phyloP scores from a whole-genome alignment of 495 filamentous ascomycete species.

The Xylaria grammica region DNA sequence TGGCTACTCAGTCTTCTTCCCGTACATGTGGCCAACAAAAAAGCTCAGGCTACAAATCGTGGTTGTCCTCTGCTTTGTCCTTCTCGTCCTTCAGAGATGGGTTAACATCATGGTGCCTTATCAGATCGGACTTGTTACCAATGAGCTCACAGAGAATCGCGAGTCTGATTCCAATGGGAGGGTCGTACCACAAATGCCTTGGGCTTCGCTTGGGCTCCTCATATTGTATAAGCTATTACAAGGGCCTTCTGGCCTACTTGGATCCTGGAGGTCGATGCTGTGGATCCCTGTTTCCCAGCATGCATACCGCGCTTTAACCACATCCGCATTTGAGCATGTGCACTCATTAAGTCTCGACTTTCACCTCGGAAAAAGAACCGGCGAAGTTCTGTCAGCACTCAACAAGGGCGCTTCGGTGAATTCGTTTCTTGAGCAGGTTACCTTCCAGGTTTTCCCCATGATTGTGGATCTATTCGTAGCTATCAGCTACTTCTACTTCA shows the following conservation, averaged over 20 bases:
- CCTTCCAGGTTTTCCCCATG: slow-evolving; percentile 95
- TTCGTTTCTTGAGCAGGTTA: slow-evolving; percentile 92
- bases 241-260: slow-evolving; percentile 83
- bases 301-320: slow-evolving; percentile 91
- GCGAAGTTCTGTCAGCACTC: slow-evolving; percentile 90
- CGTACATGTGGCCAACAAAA: slow-evolving; percentile 85
- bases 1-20: slow-evolving; percentile 88
- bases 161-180: slow-evolving; percentile 32
- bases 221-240: slow-evolving; percentile 85
- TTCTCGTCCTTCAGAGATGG: slow-evolving; percentile 76
- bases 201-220: slow-evolving; percentile 69
- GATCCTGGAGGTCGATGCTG: slow-evolving; percentile 76
- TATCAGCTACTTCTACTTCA: slow-evolving; percentile 80
- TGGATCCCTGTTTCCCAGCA: slow-evolving; percentile 98
- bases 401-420: slow-evolving; percentile 98
- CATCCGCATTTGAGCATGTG: slow-evolving; percentile 95
- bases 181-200: slow-evolving; percentile 35
- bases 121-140: slow-evolving; percentile 75
- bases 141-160: slow-evolving; percentile 53
- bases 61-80: slow-evolving; percentile 77
- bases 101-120: slow-evolving; percentile 82
- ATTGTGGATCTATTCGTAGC: slow-evolving; percentile 87
- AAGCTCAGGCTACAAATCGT: slow-evolving; percentile 71
- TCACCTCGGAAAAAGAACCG: slow-evolving; percentile 94
- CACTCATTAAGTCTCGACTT: slow-evolving; percentile 95